Base-by-base conservation (phyloP, 2,329 filamentous ascomycete genomes). In the Cladosporium sp. region DNA sequence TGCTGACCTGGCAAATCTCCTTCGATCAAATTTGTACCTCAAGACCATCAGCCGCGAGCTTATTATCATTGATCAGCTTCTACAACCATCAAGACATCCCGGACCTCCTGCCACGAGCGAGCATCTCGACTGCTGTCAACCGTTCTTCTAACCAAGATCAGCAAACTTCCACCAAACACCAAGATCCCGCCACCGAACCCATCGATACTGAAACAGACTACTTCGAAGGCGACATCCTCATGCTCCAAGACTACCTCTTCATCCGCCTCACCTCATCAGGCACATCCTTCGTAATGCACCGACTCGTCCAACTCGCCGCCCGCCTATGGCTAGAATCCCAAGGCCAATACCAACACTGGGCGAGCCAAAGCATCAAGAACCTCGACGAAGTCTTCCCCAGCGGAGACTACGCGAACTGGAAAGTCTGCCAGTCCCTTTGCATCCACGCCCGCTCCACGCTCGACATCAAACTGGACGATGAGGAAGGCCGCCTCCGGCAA, bases 51-150 rank as follows among this genome's bases (percentile, higher is more conserved):
- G 74, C 74, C 7, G 63, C 72, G 3, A 56, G 72, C n/a, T 56
- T 76, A 11, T 54, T 77, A 0, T 72, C 70, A 0, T 61, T 77
- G 7, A 70, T 77, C 68, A 74, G 72, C 61, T 70, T 72, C 51
- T 76, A 72, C 54, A 64, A 76, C 46, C 59, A 60, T 1, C 41
- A 43, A 33, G 29, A 5, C 13, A 43, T 43, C n/a, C 25, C 41
- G 13, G 22, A 43, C 13, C n/a, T 25, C 20, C 16, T 42, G 18
- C 11, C 22, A 12, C n/a, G 15, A 16, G 22, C 22, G 22, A 27
- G 22, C 4, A 12, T 15, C 33, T 15, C 33, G 12, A 38, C 4
- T 4, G 33, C n/a, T 15, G 33, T 38, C 33, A 38, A n/a, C n/a
- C n/a, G n/a, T n/a, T n/a, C n/a, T n/a, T n/a, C n/a, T n/a, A n/a